phyloP scores from a whole-genome alignment of 192 early-diverging fungal genomes.

The Podila epicladia region DNA sequence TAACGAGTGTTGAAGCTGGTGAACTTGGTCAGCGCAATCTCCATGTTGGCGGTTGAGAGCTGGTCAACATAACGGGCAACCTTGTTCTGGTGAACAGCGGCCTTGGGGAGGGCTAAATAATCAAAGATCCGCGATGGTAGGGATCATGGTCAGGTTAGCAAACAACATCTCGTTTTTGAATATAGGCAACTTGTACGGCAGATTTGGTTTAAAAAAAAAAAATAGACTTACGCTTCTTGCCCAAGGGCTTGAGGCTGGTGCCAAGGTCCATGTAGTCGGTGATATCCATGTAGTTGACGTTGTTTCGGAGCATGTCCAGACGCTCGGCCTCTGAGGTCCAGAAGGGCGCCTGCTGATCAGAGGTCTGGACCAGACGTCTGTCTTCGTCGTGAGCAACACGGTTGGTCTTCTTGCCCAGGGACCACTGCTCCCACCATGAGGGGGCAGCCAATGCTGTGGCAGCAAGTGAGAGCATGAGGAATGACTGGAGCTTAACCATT shows the following conservation, averaged over 20 bases:
- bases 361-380: slow-evolving; percentile 48
- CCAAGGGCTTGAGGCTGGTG: slow-evolving; percentile 5
- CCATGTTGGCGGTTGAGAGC: slow-evolving; percentile 75
- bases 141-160: too few relatives aligned
- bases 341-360: slow-evolving; percentile 57
- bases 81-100: slow-evolving; percentile 64
- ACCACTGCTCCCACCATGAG: slow-evolving; percentile 41
- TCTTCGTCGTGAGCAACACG: slow-evolving; percentile 12
- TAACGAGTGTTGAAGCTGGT: slow-evolving; percentile 91
- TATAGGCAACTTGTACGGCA: background rate
- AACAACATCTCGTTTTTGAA: too few relatives aligned
- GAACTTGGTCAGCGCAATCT: slow-evolving; percentile 75
- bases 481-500: slow-evolving; percentile 45
- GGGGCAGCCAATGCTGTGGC: slow-evolving; percentile 35
- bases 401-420: slow-evolving; percentile 10
- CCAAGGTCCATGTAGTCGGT: slow-evolving; percentile 76
- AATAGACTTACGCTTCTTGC: slow-evolving; percentile 19
- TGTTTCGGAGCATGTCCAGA: slow-evolving; percentile 68
- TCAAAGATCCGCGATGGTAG: background rate
- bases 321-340: slow-evolving; percentile 74
- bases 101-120: slow-evolving; percentile 59
- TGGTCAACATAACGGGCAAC: slow-evolving; percentile 66
- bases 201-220: background rate
- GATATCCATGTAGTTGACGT: slow-evolving; percentile 87
- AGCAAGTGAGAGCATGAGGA: slow-evolving; percentile 43